phyloP scores from a whole-genome alignment of 2,329 filamentous ascomycete genomes.

The Pseudogymnoascus sp. region DNA sequence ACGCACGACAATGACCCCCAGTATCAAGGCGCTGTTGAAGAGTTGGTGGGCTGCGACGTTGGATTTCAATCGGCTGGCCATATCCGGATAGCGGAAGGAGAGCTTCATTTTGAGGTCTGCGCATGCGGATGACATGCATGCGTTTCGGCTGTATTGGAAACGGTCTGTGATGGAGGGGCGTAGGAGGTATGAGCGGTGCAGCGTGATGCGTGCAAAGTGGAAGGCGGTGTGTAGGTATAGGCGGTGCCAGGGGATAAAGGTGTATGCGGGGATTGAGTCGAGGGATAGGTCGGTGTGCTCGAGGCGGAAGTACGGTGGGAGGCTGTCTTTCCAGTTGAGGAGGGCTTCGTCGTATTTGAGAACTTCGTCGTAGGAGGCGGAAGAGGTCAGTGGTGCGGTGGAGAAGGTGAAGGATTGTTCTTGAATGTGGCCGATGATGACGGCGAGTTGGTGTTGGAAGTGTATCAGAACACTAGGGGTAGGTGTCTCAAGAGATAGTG shows the following conservation, averaged over 20 bases:
- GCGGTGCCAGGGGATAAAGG: constrained; percentile 33
- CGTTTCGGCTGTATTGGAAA: constrained; percentile 34
- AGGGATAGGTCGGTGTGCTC: constrained; percentile 28
- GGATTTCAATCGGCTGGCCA: constrained; percentile 31
- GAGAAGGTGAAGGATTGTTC: constrained; percentile 33
- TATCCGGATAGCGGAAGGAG: constrained; percentile 25
- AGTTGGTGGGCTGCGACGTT: constrained; percentile 33
- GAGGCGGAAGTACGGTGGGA: constrained; percentile 32
- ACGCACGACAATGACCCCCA: constrained; percentile 32
- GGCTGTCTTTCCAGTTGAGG: constrained; percentile 26
- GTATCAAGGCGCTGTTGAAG: constrained; percentile 36
- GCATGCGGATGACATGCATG: constrained; percentile 35
- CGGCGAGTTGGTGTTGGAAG: constrained; percentile 29
- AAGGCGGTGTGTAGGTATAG: constrained; percentile 34
- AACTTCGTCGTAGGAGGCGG: constrained; percentile 33
- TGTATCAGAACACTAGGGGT: constrained; percentile 30
- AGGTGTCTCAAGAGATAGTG: constrained; percentile 27
- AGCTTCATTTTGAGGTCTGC: constrained; percentile 34
- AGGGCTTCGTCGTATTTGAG: constrained; percentile 31
- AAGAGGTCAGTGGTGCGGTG: constrained; percentile 15
- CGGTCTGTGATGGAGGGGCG: constrained; percentile 35
- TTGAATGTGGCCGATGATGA: constrained; percentile 34
- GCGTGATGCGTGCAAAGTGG: constrained; percentile 35
- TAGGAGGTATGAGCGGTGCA: constrained; percentile 35
- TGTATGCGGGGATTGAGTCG: constrained; percentile 21